Evolutionary conservation across 306 rosid species (phyloP).

Genomic region (Cicer yamashitae): DNA sequence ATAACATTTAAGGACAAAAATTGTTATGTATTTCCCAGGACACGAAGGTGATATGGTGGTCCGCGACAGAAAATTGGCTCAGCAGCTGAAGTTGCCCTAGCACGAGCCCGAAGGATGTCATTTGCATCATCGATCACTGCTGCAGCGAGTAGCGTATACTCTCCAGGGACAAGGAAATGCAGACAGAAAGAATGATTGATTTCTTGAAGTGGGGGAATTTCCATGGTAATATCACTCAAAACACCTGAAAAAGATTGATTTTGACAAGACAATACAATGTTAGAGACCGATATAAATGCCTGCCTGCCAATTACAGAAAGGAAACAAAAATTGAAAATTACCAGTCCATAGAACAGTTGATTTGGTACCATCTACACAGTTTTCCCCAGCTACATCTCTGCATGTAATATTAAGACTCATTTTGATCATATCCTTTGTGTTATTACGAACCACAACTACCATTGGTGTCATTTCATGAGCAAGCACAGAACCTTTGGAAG

Average conservation of each 20-base stretch:
- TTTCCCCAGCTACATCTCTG: slow-evolving; percentile 96
- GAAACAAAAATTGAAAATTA: slow-evolving; percentile 44
- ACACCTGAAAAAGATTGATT: slow-evolving; percentile 60
- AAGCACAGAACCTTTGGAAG: slow-evolving; percentile 68
- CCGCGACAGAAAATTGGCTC: slow-evolving; percentile 96
- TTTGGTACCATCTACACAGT: slow-evolving; percentile 78
- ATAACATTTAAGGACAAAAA: slow-evolving; percentile 36
- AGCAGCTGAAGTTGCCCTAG: slow-evolving; percentile 66
- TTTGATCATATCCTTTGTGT: slow-evolving; percentile 84
- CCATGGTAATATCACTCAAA: slow-evolving; percentile 72
- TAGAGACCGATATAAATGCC: slow-evolving; percentile 36
- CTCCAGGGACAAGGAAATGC: slow-evolving; percentile 93
- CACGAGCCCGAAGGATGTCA: slow-evolving; percentile 86
- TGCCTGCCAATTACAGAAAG: slow-evolving; percentile 18
- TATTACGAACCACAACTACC: slow-evolving; percentile 91
- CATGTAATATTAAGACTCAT: slow-evolving; percentile 81
- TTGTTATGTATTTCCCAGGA: slow-evolving; percentile 63
- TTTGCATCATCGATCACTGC: slow-evolving; percentile 84
- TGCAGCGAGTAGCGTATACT: slow-evolving; percentile 79
- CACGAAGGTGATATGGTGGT: slow-evolving; percentile 85
- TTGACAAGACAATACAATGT: not conserved
- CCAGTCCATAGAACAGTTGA: slow-evolving; percentile 93
- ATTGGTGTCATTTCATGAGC: slow-evolving; percentile 86
- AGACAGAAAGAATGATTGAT: slow-evolving; percentile 73
- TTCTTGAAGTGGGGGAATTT: slow-evolving; percentile 86